Evolutionary conservation across 306 rosid species (phyloP), one percentile per base, ranked within the genome.

Genomic region (Quercus alba): DNA sequence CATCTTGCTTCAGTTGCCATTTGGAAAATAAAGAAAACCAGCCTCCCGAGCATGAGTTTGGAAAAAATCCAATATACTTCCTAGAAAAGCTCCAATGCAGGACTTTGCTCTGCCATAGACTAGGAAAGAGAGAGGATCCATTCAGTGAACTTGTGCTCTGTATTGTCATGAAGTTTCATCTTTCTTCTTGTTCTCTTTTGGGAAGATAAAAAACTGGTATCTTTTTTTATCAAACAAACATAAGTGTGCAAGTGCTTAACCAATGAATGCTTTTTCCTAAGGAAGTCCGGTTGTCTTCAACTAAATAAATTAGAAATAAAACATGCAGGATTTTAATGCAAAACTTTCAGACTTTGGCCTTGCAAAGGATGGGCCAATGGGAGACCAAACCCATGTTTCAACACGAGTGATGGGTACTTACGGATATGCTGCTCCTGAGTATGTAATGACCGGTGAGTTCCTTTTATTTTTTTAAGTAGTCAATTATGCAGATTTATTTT

Each of bases 321-420:
- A 83, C 74, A 49, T 82, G 86, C 88, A 94, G 98, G 89, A 90
- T 75, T 94, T 94, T 78, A 91, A 91, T 68, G 98, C 98, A 17
- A 94, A 94, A 78, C 94, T 94, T 82, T 94, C 98, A 51, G 98
- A 94, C 82, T 94, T 94, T 58, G 98, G 98, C 75, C 98, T 94
- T 77, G 98, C 98, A 55, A 94, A 94, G 92, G 98, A 94, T 85
- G 98, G 98, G 49, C 98, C 98, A 1, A 90, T 94, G 92, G 98
- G 98, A 41, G 98, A 94, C 81, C 98, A 94, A 84, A 94, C 98
- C 83, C 98, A 94, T 84, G 98, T 94, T 81, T 94, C 98, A 77
- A 94, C 98, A 57, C 84, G 98, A 75, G 98, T 94, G 84, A 94
- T 94, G 98, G 98, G 98, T 62, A 94, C 98, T 18, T 91, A 94